Conservation (phyloP, 441 rosid species). For the Populus hybrid region DNA sequence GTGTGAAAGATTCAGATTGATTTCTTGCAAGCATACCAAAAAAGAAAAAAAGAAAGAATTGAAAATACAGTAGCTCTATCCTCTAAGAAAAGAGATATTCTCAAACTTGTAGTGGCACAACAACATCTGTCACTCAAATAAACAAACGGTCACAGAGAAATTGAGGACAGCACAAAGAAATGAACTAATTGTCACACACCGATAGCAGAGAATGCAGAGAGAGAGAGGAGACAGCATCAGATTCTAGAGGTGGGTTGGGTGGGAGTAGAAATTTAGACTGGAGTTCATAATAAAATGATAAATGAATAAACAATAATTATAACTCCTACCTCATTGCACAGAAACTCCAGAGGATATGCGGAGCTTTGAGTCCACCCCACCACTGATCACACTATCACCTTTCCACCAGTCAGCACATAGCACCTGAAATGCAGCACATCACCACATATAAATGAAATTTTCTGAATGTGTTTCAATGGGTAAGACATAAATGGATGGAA, state of each 20-base stretch:
- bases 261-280: neutral
- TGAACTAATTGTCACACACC: neutral
- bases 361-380: constrained; percentile 85
- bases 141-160: neutral
- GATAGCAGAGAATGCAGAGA: neutral
- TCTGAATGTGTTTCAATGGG: neutral
- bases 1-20: neutral
- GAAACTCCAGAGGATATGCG: constrained; percentile 62
- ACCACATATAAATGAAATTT: neutral
- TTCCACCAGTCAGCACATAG: constrained; percentile 98
- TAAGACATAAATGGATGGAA: neutral
- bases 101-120: neutral
- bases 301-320: neutral
- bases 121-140: neutral
- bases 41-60: neutral
- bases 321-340: constrained; percentile 48
- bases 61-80: neutral
- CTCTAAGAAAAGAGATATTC: neutral
- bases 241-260: neutral
- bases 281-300: neutral
- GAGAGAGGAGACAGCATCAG: neutral
- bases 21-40: neutral
- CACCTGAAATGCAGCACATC: constrained; percentile 44
- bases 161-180: neutral
- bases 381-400: constrained; percentile 73